Percentiles rank a stretch among this genome's conserved stretches.
Conservation (phyloP, 2,329 filamentous ascomycete genomes). For the Neonectria ditissima region DNA sequence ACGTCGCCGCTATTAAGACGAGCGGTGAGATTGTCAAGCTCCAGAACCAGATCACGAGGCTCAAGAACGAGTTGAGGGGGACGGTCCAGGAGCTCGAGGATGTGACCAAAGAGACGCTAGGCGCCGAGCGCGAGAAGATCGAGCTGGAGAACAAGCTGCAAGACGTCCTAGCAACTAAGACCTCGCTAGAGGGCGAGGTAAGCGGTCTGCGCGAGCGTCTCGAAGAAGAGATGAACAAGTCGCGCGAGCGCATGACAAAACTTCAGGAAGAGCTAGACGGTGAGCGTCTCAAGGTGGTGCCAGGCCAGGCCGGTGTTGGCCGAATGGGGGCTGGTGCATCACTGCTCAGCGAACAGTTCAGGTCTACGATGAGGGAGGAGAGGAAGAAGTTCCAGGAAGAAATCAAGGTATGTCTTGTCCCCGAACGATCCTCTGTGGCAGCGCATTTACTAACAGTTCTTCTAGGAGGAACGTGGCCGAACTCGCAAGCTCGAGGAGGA, state of each 20-base stretch:
- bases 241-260: slow-evolving; percentile 52
- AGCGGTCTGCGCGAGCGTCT: slow-evolving; percentile 50
- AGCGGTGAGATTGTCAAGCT: slow-evolving; percentile 60
- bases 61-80: slow-evolving; percentile 63
- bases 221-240: slow-evolving; percentile 55
- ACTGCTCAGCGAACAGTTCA: slow-evolving; percentile 68
- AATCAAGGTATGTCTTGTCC: slow-evolving; percentile 56
- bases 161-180: slow-evolving; percentile 35
- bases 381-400: slow-evolving; percentile 69
- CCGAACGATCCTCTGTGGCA: background rate
- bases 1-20: slow-evolving; percentile 66
- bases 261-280: slow-evolving; percentile 65
- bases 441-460: slow-evolving; percentile 44
- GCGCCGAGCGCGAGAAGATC: slow-evolving; percentile 63
- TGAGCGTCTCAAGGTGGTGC: slow-evolving; percentile 59
- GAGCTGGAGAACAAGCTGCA: slow-evolving; percentile 54
- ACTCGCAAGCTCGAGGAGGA: slow-evolving; percentile 65
- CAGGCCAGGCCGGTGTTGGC: slow-evolving; percentile 48
- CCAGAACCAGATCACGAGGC: slow-evolving; percentile 60
- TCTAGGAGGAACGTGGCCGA: slow-evolving; percentile 62
- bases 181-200: slow-evolving; percentile 38
- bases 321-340: slow-evolving; percentile 58
- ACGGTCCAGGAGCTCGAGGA: slow-evolving; percentile 65
- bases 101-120: slow-evolving; percentile 65
- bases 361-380: slow-evolving; percentile 67